Conservation (phyloP, 1,284 basidiomycete genomes). For the Trichosporon ovoides region DNA sequence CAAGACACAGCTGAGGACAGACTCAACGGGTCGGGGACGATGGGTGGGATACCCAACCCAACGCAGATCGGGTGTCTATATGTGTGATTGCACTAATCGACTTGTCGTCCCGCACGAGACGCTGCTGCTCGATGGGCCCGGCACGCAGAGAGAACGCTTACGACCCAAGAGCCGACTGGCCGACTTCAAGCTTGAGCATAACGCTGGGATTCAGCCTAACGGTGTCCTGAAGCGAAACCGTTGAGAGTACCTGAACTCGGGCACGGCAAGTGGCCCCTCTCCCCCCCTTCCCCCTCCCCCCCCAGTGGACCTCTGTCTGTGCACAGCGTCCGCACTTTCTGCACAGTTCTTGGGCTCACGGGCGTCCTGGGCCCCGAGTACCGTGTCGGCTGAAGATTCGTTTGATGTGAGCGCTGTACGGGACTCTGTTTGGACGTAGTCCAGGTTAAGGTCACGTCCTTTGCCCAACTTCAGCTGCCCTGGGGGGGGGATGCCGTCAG, state of each 20-base stretch:
- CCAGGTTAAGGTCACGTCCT: constrained; percentile 1
- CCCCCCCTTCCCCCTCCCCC: background rate
- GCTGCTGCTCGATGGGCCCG: background rate
- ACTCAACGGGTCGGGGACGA: constrained; percentile 1
- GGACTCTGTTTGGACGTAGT: background rate
- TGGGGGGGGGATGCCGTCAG: constrained; percentile 1
- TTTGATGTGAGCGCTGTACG: background rate
- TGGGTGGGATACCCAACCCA: background rate
- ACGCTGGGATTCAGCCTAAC: constrained; percentile 3
- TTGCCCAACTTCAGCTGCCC: background rate
- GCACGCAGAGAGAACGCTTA: background rate
- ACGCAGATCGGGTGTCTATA: background rate
- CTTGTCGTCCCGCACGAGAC: background rate
- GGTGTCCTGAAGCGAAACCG: constrained; percentile 1
- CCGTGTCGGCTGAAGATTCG: background rate
- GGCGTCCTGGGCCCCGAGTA: background rate
- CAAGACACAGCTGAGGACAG: background rate
- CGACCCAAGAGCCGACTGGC: background rate
- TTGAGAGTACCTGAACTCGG: constrained; percentile 2
- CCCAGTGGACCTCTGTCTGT: background rate
- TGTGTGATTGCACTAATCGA: constrained; percentile 1
- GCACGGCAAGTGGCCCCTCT: background rate
- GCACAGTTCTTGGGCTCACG: background rate
- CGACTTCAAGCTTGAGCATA: constrained; percentile 1
- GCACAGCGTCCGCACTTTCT: background rate